phyloP scores from a whole-genome alignment of 2,329 filamentous ascomycete species.

The Scytalidium lignicola region DNA sequence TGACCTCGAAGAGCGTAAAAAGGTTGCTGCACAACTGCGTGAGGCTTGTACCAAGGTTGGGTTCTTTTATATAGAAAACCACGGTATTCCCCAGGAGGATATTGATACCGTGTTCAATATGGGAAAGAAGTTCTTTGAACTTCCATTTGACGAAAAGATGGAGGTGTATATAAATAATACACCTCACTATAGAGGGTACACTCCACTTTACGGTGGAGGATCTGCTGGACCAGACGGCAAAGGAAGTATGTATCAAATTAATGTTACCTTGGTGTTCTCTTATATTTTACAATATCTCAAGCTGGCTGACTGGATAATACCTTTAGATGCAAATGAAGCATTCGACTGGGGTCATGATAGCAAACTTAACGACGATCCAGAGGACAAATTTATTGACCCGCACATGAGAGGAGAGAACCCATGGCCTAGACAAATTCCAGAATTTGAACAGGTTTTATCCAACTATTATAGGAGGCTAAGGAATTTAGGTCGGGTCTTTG shows the following conservation, averaged over 20 bases:
- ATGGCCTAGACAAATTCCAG: constrained; percentile 15
- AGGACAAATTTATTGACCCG: constrained; percentile 5
- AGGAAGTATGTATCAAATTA: constrained; percentile 10
- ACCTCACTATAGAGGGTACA: constrained; percentile 19
- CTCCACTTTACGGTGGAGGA: constrained; percentile 14
- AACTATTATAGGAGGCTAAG: constrained; percentile 13
- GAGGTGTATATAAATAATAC: constrained; percentile 18
- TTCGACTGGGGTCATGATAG: constrained; percentile 18
- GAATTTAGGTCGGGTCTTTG: constrained; percentile 13
- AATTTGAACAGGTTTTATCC: constrained; percentile 12
- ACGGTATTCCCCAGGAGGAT: constrained; percentile 36
- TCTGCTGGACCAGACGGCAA: constrained; percentile 12
- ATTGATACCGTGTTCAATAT: constrained; percentile 29
- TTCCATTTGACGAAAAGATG: constrained; percentile 20
- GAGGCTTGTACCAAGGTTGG: constrained; percentile 29
- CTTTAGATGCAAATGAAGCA: constrained; percentile 18
- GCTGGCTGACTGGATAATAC: neutral
- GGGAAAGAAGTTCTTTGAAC: constrained; percentile 16
- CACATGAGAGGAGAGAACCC: constrained; percentile 14
- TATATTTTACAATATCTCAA: neutral
- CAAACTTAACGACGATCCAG: constrained; percentile 9
- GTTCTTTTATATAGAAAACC: constrained; percentile 33
- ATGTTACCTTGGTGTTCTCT: no score
- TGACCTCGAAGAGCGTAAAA: constrained; percentile 22
- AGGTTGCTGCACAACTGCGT: constrained; percentile 25